Evolutionary conservation across 2,329 filamentous ascomycete genomes (phyloP).

Genomic region (Neobulgaria alba): DNA sequence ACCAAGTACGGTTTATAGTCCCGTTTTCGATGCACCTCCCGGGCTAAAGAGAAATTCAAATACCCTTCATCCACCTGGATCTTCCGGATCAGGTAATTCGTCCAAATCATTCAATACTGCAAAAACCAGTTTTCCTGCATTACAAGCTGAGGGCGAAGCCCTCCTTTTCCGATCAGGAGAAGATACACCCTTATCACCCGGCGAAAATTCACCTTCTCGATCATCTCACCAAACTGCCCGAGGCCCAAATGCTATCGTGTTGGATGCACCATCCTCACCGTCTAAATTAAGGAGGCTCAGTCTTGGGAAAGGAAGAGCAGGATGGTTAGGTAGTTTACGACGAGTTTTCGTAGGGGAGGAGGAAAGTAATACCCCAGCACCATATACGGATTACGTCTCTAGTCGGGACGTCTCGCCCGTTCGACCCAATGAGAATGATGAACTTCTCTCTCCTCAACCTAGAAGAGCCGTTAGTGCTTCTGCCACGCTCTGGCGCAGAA

Average conservation of each 20-base stretch:
- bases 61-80: slow-evolving; percentile 12
- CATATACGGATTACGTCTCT: slow-evolving; percentile 1
- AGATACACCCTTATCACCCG: slow-evolving; percentile 1
- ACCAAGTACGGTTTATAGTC: slow-evolving; percentile 11
- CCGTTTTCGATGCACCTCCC: slow-evolving; percentile 15
- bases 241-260: slow-evolving; percentile 1
- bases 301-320: slow-evolving; percentile 12
- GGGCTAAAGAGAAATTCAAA: too few species aligned
- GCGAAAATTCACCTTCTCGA: slow-evolving; percentile 16
- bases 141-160: slow-evolving; percentile 24
- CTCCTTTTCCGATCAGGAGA: slow-evolving; percentile 24
- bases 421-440: slow-evolving; percentile 14
- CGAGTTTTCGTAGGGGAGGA: slow-evolving; percentile 19
- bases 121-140: slow-evolving; percentile 21
- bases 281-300: slow-evolving; percentile 43
- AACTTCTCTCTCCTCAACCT: slow-evolving; percentile 21
- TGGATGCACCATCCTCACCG: slow-evolving; percentile 38
- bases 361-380: slow-evolving; percentile 1
- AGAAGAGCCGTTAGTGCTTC: slow-evolving; percentile 40
- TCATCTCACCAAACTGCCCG: slow-evolving; percentile 2
- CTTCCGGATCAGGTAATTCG: slow-evolving; percentile 17
- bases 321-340: slow-evolving; percentile 60
- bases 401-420: slow-evolving; percentile 18
- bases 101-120: slow-evolving; percentile 25
- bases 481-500: slow-evolving; percentile 38